Conservation (phyloP, 1,284 basidiomycete species). For the Inonotus hispidus region DNA sequence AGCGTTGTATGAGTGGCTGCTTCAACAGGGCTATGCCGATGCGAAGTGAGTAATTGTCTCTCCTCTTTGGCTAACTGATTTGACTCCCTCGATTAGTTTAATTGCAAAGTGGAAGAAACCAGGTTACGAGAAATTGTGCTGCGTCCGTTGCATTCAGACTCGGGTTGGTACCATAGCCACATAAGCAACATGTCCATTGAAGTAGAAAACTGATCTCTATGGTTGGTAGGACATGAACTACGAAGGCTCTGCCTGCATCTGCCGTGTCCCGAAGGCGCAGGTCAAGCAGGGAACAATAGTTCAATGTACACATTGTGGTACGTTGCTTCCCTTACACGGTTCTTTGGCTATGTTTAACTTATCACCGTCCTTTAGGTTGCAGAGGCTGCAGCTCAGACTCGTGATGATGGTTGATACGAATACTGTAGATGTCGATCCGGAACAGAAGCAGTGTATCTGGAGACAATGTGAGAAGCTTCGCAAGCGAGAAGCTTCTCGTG, state of each 20-base stretch:
- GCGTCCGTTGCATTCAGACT: constrained; percentile 94
- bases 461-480: background rate
- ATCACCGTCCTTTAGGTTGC: constrained; percentile 48
- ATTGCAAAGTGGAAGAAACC: constrained; percentile 99
- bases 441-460: background rate
- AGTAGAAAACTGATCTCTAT: constrained; percentile 20
- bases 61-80: constrained; percentile 7
- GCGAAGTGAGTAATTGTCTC: constrained; percentile 70
- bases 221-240: constrained; percentile 91
- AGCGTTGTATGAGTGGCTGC: constrained; percentile 96
- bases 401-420: constrained; percentile 29
- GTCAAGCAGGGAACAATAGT: constrained; percentile 91
- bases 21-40: constrained; percentile 98
- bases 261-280: constrained; percentile 93
- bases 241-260: constrained; percentile 98
- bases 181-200: constrained; percentile 1
- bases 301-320: constrained; percentile 95
- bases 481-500: background rate
- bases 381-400: constrained; percentile 84
- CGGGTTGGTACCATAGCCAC: constrained; percentile 47
- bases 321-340: constrained; percentile 30
- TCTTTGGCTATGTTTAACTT: background rate
- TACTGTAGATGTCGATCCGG: background rate
- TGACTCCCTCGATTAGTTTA: constrained; percentile 49
- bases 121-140: constrained; percentile 98